A percentile compares a stretch with the other conserved stretches of the same genome.
These are phyloP conservation scores for Lactarius trivialis DNA, from an alignment of 768 basidiomycete species.

Conservation along the genomic window DNA sequence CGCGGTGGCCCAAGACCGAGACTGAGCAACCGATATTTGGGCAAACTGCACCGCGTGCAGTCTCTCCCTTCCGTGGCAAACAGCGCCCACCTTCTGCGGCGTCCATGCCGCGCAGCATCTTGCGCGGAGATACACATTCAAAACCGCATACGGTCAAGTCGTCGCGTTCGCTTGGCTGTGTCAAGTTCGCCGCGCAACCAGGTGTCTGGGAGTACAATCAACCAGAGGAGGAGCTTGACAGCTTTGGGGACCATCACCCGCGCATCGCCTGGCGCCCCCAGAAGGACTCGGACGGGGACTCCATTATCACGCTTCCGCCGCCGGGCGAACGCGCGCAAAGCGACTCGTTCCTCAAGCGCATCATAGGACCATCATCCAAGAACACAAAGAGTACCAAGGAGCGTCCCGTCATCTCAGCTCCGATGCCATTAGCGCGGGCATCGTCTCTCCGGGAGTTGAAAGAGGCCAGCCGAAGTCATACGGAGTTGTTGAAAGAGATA, in stretches of 20 bases:
- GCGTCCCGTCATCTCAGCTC: constrained; percentile 31
- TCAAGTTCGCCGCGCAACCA: constrained; percentile 20
- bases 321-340: constrained; percentile 22
- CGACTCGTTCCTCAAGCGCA: constrained; percentile 24
- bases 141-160: constrained; percentile 14
- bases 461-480: constrained; percentile 17
- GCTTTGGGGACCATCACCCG: background rate
- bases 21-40: constrained; percentile 23
- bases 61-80: constrained; percentile 19
- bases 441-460: constrained; percentile 20
- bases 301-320: constrained; percentile 25
- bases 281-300: constrained; percentile 18
- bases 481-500: constrained; percentile 16
- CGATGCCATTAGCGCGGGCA: constrained; percentile 28
- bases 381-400: constrained; percentile 15
- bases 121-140: constrained; percentile 18
- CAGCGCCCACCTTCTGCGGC: constrained; percentile 18
- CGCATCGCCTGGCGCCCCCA: constrained; percentile 10
- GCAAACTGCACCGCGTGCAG: constrained; percentile 22
- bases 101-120: constrained; percentile 24
- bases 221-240: constrained; percentile 9
- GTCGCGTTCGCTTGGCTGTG: constrained; percentile 20
- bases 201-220: constrained; percentile 17
- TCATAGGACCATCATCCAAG: constrained; percentile 23
- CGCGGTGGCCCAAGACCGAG: constrained; percentile 23